Evolutionary conservation across 2,329 filamentous ascomycete genomes (phyloP).

Genomic region (Colletotrichum musicola): DNA sequence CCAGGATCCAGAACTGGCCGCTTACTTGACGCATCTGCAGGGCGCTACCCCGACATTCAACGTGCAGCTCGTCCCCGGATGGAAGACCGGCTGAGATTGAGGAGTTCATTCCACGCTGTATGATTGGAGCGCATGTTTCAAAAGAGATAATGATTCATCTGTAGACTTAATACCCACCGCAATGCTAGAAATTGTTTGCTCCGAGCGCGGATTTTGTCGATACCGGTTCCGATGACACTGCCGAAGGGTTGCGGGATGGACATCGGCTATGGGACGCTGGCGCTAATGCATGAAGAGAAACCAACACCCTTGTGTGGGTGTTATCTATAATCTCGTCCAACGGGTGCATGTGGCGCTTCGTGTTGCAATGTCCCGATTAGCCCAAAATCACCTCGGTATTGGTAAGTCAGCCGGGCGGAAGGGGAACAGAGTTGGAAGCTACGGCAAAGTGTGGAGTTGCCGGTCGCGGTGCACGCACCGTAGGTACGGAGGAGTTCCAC

Average conservation of each 20-base stretch:
- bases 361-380: neutral
- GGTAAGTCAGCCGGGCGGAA: conserved; percentile 6
- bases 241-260: neutral
- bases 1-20: conserved; percentile 77
- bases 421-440: conserved; percentile 7
- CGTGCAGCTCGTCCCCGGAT: conserved; percentile 51
- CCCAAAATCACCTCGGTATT: conserved; percentile 10
- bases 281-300: conserved; percentile 3
- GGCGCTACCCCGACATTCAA: conserved; percentile 58
- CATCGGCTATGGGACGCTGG: neutral
- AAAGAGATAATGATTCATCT: neutral
- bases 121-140: neutral
- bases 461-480: conserved; percentile 20
- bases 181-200: neutral
- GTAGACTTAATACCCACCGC: neutral
- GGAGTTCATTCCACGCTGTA: neutral
- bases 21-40: conserved; percentile 76
- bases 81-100: conserved; percentile 28
- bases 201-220: neutral
- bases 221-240: neutral
- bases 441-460: conserved; percentile 30
- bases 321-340: neutral
- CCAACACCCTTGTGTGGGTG: neutral
- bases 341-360: conserved; percentile 13
- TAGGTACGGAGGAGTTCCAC: conserved; percentile 2